Conservation (phyloP, 2,329 filamentous ascomycete genomes). For the Penicillium hordei region DNA sequence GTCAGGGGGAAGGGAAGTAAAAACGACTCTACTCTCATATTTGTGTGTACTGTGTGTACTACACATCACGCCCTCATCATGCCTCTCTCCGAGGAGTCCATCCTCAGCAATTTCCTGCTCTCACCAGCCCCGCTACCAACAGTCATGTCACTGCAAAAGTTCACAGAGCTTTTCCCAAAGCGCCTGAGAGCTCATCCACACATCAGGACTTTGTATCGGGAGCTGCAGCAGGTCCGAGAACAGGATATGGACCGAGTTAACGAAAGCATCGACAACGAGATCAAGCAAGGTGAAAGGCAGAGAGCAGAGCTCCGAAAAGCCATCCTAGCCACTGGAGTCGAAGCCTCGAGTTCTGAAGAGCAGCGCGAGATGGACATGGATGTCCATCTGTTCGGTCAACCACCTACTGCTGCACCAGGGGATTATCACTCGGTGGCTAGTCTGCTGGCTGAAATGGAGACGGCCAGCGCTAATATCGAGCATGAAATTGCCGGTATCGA, state of each 20-base stretch:
- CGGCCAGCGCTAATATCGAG: constrained; percentile 65
- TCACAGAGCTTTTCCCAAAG: constrained; percentile 73
- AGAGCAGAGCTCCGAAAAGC: constrained; percentile 41
- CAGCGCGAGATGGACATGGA: constrained; percentile 48
- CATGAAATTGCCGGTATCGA: constrained; percentile 66
- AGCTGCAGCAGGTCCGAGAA: constrained; percentile 73
- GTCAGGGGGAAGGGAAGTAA: background rate
- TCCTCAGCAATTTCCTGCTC: constrained; percentile 76
- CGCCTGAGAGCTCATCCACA: constrained; percentile 64
- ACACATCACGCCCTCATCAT: constrained; percentile 45
- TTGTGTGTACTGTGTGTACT: background rate
- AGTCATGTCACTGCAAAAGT: constrained; percentile 71
- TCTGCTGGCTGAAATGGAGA: constrained; percentile 68
- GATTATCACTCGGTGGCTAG: constrained; percentile 61
- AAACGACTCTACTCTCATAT: background rate
- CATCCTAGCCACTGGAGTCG: constrained; percentile 32
- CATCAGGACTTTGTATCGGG: constrained; percentile 71
- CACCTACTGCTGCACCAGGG: constrained; percentile 37
- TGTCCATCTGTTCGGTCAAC: constrained; percentile 60
- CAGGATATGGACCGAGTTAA: constrained; percentile 67
- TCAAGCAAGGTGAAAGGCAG: constrained; percentile 37
- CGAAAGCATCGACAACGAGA: constrained; percentile 48
- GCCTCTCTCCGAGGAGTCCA: constrained; percentile 71
- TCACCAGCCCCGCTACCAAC: constrained; percentile 71
- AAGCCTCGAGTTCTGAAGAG: constrained; percentile 34